These are phyloP conservation scores for Kalaharituber pfeilii DNA, from an alignment of 2,329 filamentous ascomycete species.

Conservation along the genomic window DNA sequence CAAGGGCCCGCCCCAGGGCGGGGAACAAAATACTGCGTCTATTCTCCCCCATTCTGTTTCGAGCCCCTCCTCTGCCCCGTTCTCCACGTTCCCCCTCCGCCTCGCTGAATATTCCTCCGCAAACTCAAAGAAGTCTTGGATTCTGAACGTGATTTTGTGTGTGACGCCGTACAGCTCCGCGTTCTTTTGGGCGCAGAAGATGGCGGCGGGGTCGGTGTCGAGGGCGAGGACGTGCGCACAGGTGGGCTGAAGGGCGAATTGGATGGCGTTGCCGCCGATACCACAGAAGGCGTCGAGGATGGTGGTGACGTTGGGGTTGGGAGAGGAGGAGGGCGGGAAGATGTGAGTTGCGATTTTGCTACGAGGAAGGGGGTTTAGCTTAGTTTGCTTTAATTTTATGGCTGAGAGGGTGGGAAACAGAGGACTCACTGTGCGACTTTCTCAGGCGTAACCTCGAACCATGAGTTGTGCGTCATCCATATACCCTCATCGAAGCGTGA, in stretches of 20 bases:
- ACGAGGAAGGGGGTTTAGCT: constrained; percentile 14
- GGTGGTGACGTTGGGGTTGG: constrained; percentile 22
- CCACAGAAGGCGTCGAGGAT: constrained; percentile 82
- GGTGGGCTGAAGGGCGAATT: constrained; percentile 64
- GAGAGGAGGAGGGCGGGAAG: constrained; percentile 39
- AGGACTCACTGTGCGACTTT: constrained; percentile 57
- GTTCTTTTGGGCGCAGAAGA: constrained; percentile 86
- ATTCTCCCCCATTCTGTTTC: constrained; percentile 29
- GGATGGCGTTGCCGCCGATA: constrained; percentile 83
- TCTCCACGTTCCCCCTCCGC: constrained; percentile 19
- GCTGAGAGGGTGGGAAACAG: constrained; percentile 3
- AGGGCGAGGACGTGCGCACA: constrained; percentile 79
- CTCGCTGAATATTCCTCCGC: constrained; percentile 28
- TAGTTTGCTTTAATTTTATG: neutral
- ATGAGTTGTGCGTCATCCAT: constrained; percentile 79
- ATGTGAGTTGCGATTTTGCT: constrained; percentile 59
- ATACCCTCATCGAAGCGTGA: constrained; percentile 73
- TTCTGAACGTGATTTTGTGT: constrained; percentile 66
- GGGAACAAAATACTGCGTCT: constrained; percentile 31
- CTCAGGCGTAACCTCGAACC: constrained; percentile 95
- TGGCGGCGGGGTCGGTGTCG: constrained; percentile 61
- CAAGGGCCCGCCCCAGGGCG: constrained; percentile 54
- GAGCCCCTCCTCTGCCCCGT: constrained; percentile 27
- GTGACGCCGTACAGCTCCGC: constrained; percentile 66
- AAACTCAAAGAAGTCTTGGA: constrained; percentile 70